Percentiles rank a stretch among this genome's conserved stretches.
Conservation (phyloP, 1,139 yeast genomes). For the Geotrichum cucujoidarum region DNA sequence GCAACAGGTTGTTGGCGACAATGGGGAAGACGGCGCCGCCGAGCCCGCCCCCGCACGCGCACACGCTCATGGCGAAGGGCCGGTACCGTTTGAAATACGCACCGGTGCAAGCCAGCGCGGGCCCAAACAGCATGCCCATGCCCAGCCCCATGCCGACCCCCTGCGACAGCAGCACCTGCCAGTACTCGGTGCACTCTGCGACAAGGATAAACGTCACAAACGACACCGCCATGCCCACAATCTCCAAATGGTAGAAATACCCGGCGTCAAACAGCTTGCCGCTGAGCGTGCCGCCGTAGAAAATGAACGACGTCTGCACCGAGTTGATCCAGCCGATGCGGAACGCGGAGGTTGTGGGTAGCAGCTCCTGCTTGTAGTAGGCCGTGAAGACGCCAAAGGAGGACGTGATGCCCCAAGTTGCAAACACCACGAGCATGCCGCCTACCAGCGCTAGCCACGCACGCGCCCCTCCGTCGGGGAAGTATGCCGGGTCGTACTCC, state of each 20-base stretch:
- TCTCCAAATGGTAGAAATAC: conserved; percentile 24
- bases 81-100: conserved; percentile 42
- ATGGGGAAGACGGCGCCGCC: conserved; percentile 54
- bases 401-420: conserved; percentile 56
- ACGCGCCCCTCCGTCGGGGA: conserved; percentile 32
- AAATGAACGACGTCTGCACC: conserved; percentile 34
- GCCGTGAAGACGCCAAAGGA: conserved; percentile 60
- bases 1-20: conserved; percentile 35
- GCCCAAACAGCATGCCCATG: conserved; percentile 14
- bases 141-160: conserved; percentile 50
- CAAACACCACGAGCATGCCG: conserved; percentile 46
- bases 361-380: conserved; percentile 47
- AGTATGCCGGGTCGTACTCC: conserved; percentile 15
- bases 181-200: conserved; percentile 44
- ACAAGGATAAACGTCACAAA: conserved; percentile 46
- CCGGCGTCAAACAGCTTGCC: conserved; percentile 39
- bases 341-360: conserved; percentile 37
- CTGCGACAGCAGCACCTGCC: conserved; percentile 50
- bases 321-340: conserved; percentile 31
- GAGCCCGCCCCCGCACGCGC: conserved; percentile 53
- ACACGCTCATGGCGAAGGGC: conserved; percentile 51
- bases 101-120: conserved; percentile 7
- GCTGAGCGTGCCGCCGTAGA: conserved; percentile 50
- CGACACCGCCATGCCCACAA: conserved; percentile 46
- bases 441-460: conserved; percentile 35